These are phyloP conservation scores for Stagonosporopsis vannaccii DNA, from an alignment of 2,329 filamentous ascomycete species.

Conservation along the genomic window DNA sequence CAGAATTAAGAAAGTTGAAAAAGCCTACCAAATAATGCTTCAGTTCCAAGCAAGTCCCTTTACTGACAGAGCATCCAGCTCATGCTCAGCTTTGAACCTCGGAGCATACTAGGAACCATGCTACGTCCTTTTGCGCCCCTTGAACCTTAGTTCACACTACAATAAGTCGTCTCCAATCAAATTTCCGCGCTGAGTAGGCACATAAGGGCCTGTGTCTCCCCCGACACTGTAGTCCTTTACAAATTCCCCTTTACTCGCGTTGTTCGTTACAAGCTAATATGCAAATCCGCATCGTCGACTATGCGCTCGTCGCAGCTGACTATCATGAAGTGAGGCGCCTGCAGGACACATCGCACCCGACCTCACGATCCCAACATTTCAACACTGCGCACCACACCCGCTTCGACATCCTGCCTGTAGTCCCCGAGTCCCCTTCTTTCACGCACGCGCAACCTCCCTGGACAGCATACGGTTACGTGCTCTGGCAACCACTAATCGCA, in stretches of 20 bases:
- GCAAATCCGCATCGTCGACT: slow-evolving; percentile 20
- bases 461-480: slow-evolving; percentile 52
- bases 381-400: slow-evolving; percentile 18
- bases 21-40: too few relatives aligned
- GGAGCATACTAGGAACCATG: background rate
- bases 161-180: background rate
- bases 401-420: slow-evolving; percentile 9
- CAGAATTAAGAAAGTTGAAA: too few relatives aligned
- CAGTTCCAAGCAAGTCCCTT: too few relatives aligned
- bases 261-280: background rate
- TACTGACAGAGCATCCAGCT: background rate
- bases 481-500: slow-evolving; percentile 42
- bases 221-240: background rate
- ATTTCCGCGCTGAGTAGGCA: background rate
- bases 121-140: background rate
- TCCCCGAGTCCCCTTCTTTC: slow-evolving; percentile 16
- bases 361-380: slow-evolving; percentile 20
- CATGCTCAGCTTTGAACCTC: background rate
- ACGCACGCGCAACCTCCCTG: slow-evolving; percentile 25
- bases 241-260: too few relatives aligned
- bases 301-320: slow-evolving; percentile 15
- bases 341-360: slow-evolving; percentile 10
- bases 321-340: background rate
- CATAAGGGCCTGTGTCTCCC: background rate
- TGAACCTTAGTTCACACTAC: background rate